phyloP scores from a whole-genome alignment of 148 eudicot species.

The Persicaria maculosa region DNA sequence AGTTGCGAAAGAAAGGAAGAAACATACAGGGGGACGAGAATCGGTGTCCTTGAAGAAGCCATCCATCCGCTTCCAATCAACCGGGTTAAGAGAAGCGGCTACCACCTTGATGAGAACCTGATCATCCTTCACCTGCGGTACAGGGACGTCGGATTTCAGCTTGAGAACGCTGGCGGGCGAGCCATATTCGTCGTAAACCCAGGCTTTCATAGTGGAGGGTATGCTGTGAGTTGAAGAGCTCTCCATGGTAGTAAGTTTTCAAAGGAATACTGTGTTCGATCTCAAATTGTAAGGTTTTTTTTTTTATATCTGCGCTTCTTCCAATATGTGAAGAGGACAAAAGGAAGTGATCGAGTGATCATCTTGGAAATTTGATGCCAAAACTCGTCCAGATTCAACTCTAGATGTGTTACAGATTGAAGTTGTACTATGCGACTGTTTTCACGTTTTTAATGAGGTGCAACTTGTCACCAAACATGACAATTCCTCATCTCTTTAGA shows the following conservation, averaged over 20 bases:
- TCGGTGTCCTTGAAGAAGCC: constrained; percentile 6
- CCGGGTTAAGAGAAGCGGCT: constrained; percentile 6
- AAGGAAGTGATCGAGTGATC: no score
- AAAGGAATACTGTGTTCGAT: not conserved
- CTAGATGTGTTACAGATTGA: no score
- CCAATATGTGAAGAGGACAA: no score
- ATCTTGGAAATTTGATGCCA: no score
- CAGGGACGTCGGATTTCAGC: not conserved
- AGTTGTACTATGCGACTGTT: no score
- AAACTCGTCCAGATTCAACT: no score
- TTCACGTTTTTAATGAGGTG: no score
- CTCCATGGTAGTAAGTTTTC: not conserved
- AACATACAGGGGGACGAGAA: constrained; percentile 1
- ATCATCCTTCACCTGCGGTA: constrained; percentile 5
- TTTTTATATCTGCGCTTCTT: no score
- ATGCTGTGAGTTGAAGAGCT: not conserved
- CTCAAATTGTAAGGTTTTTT: not conserved
- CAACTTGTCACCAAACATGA: no score
- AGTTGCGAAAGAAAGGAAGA: not conserved
- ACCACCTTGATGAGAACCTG: constrained; percentile 3
- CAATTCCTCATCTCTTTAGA: no score
- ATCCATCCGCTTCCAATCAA: not conserved
- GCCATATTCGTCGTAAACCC: not conserved
- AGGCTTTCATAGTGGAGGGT: constrained; percentile 3
- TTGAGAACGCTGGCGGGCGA: not conserved